Percentiles rank a stretch among this genome's conserved stretches.
phyloP scores from a whole-genome alignment of 305 asterid genomes.

The Fraxinus angustifolia region DNA sequence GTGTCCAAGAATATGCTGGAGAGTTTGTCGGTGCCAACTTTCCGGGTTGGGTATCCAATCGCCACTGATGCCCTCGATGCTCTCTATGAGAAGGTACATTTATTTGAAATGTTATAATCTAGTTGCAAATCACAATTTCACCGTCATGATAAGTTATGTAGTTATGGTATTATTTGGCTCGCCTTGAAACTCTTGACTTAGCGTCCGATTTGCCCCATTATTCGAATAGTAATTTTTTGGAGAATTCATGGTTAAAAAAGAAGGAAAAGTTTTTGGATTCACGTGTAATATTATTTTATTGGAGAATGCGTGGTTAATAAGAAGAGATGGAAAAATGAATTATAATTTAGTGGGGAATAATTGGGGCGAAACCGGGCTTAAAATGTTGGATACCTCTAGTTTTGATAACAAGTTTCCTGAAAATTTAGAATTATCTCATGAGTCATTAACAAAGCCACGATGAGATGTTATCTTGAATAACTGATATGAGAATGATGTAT shows the following conservation, averaged over 20 bases:
- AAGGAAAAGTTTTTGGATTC: too few species aligned
- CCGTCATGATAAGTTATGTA: not conserved
- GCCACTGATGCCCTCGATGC: slow-evolving; percentile 76
- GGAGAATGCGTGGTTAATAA: too few species aligned
- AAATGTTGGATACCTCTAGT: not conserved
- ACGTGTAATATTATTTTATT: too few species aligned
- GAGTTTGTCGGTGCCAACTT: slow-evolving; percentile 79
- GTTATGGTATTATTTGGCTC: not conserved
- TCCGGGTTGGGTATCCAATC: slow-evolving; percentile 84
- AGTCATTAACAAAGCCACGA: not conserved
- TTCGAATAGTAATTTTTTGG: too few species aligned
- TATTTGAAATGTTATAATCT: slow-evolving; percentile 5
- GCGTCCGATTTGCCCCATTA: too few species aligned
- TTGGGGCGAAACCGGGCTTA: too few species aligned
- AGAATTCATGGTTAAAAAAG: too few species aligned
- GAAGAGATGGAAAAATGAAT: too few species aligned
- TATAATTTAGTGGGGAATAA: too few species aligned
- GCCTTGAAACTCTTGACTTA: not conserved
- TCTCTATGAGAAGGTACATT: slow-evolving; percentile 66
- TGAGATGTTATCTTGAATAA: not conserved
- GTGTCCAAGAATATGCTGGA: slow-evolving; percentile 90
- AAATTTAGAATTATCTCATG: not conserved
- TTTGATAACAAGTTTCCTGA: not conserved
- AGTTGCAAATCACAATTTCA: not conserved
- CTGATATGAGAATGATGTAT: not conserved